Conservation (phyloP, 1,284 basidiomycete species). For the Ceratobasidium sp. region DNA sequence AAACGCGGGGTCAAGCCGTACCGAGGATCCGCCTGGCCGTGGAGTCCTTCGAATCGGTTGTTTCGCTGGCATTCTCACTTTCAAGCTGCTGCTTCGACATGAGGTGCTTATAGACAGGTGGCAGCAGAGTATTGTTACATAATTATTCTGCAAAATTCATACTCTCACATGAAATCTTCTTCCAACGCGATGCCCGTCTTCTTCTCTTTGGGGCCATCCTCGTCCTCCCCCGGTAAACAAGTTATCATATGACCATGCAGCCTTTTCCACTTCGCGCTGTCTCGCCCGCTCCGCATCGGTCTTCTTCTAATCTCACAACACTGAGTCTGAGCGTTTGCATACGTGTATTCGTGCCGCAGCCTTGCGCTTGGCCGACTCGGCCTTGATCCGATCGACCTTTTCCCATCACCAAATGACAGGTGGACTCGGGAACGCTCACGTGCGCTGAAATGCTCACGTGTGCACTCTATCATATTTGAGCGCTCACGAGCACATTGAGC, state of each 20-base stretch:
- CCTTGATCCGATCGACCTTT: slow-evolving; percentile 80
- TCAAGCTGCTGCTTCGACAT: background rate
- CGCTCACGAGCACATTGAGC: too few species aligned
- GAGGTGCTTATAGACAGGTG: background rate
- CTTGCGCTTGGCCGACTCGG: slow-evolving; percentile 75
- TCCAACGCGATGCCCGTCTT: slow-evolving; percentile 50
- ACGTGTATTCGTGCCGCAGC: slow-evolving; percentile 61
- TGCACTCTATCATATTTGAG: too few species aligned
- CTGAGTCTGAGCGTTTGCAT: background rate
- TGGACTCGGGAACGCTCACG: too few species aligned
- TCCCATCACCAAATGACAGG: too few species aligned
- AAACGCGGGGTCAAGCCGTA: background rate
- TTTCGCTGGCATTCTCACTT: background rate
- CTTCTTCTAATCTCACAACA: slow-evolving; percentile 65
- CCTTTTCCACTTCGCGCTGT: slow-evolving; percentile 77
- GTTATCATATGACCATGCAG: slow-evolving; percentile 78
- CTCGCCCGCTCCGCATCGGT: slow-evolving; percentile 74
- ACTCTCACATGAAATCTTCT: slow-evolving; percentile 52
- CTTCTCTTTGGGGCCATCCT: slow-evolving; percentile 52
- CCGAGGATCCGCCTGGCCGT: slow-evolving; percentile 3
- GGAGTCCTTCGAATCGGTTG: background rate
- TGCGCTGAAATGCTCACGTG: too few species aligned
- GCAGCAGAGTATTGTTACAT: background rate
- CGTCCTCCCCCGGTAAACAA: slow-evolving; percentile 63
- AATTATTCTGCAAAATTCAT: background rate